Conservation (phyloP, 2,329 filamentous ascomycete species). For the Diaporthe humulicola region DNA sequence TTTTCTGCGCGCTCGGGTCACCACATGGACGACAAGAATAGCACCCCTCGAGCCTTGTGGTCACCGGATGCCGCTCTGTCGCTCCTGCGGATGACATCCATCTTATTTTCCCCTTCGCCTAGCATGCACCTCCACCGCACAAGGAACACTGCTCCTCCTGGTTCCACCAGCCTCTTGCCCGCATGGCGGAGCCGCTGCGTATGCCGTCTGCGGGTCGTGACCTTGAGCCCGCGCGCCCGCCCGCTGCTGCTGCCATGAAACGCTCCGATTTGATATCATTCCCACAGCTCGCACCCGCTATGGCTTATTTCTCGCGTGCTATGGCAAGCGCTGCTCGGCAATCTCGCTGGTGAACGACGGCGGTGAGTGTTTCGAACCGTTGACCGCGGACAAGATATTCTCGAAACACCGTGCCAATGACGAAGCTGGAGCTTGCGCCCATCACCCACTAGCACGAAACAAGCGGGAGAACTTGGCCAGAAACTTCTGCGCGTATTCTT, state of each 20-base stretch:
- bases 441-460: conserved; percentile 33
- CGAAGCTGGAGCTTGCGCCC: conserved; percentile 35
- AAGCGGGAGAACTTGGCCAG: conserved; percentile 27
- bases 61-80: conserved; percentile 22
- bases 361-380: conserved; percentile 25
- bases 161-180: conserved; percentile 3
- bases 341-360: conserved; percentile 24
- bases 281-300: background rate
- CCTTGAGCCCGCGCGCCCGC: background rate
- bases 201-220: conserved; percentile 19
- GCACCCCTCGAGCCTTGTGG: conserved; percentile 15
- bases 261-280: conserved; percentile 4
- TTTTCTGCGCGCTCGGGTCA: conserved; percentile 3
- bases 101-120: conserved; percentile 21
- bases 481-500: conserved; percentile 36
- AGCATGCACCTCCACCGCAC: conserved; percentile 7
- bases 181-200: conserved; percentile 23
- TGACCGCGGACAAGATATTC: background rate
- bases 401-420: conserved; percentile 39
- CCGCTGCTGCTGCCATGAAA: conserved; percentile 1
- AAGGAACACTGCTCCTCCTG: conserved; percentile 10
- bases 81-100: conserved; percentile 14
- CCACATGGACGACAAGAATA: conserved; percentile 31
- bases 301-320: conserved; percentile 15
- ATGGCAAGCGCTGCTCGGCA: conserved; percentile 31